Evolutionary conservation across 2,329 filamentous ascomycete species (phyloP).

Genomic region (Aureobasidium namibiae): DNA sequence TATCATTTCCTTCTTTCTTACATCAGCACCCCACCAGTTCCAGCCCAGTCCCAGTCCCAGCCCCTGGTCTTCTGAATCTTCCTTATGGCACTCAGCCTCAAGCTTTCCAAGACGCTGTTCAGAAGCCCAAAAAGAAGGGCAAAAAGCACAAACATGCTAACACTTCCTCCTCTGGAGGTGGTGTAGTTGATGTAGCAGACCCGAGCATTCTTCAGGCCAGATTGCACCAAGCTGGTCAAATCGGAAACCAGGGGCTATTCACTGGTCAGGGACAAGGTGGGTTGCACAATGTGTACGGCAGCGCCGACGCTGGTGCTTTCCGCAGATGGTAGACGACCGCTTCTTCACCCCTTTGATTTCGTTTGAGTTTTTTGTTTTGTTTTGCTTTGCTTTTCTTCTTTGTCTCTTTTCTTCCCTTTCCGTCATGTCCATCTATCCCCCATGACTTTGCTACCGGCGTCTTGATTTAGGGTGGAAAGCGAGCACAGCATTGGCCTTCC

Average conservation of each 20-base stretch:
- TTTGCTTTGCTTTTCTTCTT: not conserved
- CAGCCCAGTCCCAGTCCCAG: conserved; percentile 78
- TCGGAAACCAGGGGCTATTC: conserved; percentile 78
- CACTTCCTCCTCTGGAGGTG: conserved; percentile 99
- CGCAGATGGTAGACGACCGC: conserved; percentile 50
- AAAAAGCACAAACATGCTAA: conserved; percentile 99
- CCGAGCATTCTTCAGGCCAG: conserved; percentile 98
- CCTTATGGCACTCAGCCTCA: conserved; percentile 56
- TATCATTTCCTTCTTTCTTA: conserved; percentile 85
- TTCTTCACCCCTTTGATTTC: conserved; percentile 8
- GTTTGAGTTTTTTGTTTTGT: not conserved
- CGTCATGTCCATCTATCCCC: not conserved
- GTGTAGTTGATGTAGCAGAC: conserved; percentile 99
- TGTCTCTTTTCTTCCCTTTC: not conserved
- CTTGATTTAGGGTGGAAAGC: conserved; percentile 12
- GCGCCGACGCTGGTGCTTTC: conserved; percentile 30
- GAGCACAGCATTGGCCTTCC: conserved; percentile 16
- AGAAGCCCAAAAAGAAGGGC: conserved; percentile 97
- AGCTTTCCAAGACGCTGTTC: conserved; percentile 17
- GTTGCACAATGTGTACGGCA: conserved; percentile 78
- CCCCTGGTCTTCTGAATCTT: conserved; percentile 82
- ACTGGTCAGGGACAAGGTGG: conserved; percentile 82
- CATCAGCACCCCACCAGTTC: conserved; percentile 79
- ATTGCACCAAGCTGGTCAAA: conserved; percentile 76
- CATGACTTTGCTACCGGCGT: conserved; percentile 13